Evolutionary conservation across 2,329 filamentous ascomycete species (phyloP), one percentile per base, ranked within the genome.

Genomic region (Hymenoscyphus salicellus): DNA sequence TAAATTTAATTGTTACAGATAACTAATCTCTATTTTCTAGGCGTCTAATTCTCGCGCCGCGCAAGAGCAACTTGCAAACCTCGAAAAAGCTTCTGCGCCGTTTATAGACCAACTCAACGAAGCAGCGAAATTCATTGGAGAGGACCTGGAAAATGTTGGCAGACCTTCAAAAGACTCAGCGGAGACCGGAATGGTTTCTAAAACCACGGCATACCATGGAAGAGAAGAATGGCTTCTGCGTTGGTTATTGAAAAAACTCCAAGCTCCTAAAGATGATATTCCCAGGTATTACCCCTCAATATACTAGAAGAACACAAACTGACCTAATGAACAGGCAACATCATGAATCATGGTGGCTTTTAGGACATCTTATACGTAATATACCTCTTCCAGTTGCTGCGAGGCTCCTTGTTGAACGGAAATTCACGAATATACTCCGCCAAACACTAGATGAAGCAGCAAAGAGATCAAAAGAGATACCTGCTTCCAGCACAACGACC

Each of bases 311-410:
- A 14, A 52, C 46, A 52, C 23, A 23, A 52, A 23, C 46, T 52
- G 11, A 52, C 46, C 20, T 5, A 16, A 26, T 0, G 3, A 26
- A 52, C 8, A 71, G 72, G 62, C 69, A 55, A 36, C 69, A 59
- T 14, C 62, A 70, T 6, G 71, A 78, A 2, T 66, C 84, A 10
- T 89, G 86, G 90, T 80, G 79, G 33, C 82, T 92, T 41, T 75
- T 93, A 28, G 80, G 81, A 55, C 83, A 82, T 65, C 80, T 89
- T 58, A 82, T 91, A 62, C 79, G 82, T 59, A 79, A 86, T n/a
- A 85, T 94, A 20, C 88, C 91, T 0, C 79, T 87, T 0, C 87
- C 89, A 56, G 88, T 86, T 11, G 80, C 91, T 28, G 90, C 91
- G 8, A 87, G 87, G 64, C 86, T 90, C 3, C 81, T 96, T 6